Evolutionary conservation across 331 rosid genomes (phyloP), one percentile per base, ranked within the genome.

Genomic region (Prunus yedoensis): DNA sequence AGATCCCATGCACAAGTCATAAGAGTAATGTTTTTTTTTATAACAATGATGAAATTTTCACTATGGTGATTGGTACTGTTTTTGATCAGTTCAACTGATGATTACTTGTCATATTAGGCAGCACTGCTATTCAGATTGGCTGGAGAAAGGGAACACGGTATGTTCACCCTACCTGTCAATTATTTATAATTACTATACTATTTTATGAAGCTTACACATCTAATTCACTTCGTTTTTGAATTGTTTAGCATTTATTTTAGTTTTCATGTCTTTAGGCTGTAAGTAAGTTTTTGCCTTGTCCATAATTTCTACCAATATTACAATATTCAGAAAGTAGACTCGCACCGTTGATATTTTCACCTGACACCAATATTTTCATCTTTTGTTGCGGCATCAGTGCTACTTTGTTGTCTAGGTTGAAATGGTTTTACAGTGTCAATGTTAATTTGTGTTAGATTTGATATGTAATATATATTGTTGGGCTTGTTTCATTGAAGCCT

Each of bases 1-100:
- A 89, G 99, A 82, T 83, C 99, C 64, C 97, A 92, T 80, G 96
- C 99, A 62, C 99, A 95, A 92, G 99, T 92, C 88, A 85, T 95
- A 65, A 82, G 99, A 80, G 99, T 95, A 95, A 87, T 80, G 78
- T 66, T 78, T 38, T 35, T 38, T 38, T 38, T 1, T 38, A 21
- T 6, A 75, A 74, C 64, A 17, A 46, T 63, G 58, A 76, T 60
- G 51, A n/a, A 35, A 47, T 47, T 59, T 76, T 78, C 43, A 38
- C 20, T 64, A n/a, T 47, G 49, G 60, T 63, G 17, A 69, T 66
- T 45, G 50, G 56, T 3, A 46, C 21, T 15, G 2, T 74, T 69
- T 45, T 76, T 13, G 46, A 23, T 76, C 63, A 28, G 83, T 77
- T 86, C 89, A 68, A 86, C 65, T 74, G 30, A 62, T 38, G 51